A percentile compares a stretch with the other conserved stretches of the same genome.
Conservation (phyloP, 352 stramenopile species). For the Phytophthora tubulina region DNA sequence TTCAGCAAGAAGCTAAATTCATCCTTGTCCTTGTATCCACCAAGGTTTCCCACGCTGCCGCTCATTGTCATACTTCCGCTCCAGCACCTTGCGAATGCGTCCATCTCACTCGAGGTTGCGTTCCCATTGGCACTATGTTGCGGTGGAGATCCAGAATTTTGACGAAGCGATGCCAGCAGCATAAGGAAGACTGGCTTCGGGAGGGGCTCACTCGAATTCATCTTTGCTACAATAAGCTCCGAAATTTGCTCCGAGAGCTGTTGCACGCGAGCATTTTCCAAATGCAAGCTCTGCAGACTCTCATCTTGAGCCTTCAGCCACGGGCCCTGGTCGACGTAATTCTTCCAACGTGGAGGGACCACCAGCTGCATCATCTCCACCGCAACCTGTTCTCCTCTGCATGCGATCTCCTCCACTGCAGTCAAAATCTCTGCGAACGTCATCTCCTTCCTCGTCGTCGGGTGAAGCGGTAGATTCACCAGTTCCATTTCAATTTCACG, state of each 20-base stretch:
- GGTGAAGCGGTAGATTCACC: slow-evolving; percentile 45
- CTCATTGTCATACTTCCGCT: slow-evolving; percentile 56
- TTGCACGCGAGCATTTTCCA: slow-evolving; percentile 53
- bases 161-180: slow-evolving; percentile 61
- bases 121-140: slow-evolving; percentile 32
- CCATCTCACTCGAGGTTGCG: slow-evolving; percentile 36
- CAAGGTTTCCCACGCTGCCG: slow-evolving; percentile 38
- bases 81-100: slow-evolving; percentile 44
- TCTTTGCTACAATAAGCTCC: slow-evolving; percentile 58
- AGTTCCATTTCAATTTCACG: slow-evolving; percentile 52
- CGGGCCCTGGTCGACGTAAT: slow-evolving; percentile 45
- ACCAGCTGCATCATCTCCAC: slow-evolving; percentile 59
- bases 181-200: slow-evolving; percentile 54
- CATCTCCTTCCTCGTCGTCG: slow-evolving; percentile 56
- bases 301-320: slow-evolving; percentile 59
- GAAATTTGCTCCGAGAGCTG: slow-evolving; percentile 53
- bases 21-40: slow-evolving; percentile 53
- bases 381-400: slow-evolving; percentile 61
- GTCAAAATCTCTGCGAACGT: slow-evolving; percentile 71
- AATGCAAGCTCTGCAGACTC: slow-evolving; percentile 51
- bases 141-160: slow-evolving; percentile 45
- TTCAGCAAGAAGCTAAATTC: slow-evolving; percentile 78
- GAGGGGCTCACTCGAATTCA: slow-evolving; percentile 64
- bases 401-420: slow-evolving; percentile 63
- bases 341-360: slow-evolving; percentile 56